Evolutionary conservation across 208 protist genomes (phyloP).

Genomic region (Leishmania tarentolae): DNA sequence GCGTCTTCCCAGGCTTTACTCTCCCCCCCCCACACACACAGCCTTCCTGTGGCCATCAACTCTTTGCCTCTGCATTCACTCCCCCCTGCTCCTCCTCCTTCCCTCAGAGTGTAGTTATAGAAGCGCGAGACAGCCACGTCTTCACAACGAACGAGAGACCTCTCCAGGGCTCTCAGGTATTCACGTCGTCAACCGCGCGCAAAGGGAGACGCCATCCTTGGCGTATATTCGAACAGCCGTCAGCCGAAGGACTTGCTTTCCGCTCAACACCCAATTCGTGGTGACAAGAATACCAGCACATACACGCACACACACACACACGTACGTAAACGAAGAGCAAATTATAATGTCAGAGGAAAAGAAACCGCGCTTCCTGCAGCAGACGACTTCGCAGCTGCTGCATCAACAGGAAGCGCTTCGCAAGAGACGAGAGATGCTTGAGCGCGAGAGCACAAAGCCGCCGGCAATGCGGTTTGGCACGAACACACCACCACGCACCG

Average conservation of each 20-base stretch:
- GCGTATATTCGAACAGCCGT: neutral
- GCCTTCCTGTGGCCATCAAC: neutral
- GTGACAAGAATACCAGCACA: neutral
- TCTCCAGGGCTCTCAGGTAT: neutral
- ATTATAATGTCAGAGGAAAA: slow-evolving; percentile 31
- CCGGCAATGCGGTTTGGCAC: slow-evolving; percentile 72
- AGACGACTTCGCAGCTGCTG: slow-evolving; percentile 75
- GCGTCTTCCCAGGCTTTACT: neutral
- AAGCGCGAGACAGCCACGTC: neutral
- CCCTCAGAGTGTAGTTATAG: neutral
- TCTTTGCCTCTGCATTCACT: neutral
- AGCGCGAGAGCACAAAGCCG: slow-evolving; percentile 44
- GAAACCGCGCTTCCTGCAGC: slow-evolving; percentile 50
- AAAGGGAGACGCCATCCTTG: neutral
- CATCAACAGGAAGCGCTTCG: slow-evolving; percentile 70
- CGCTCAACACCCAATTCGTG: neutral
- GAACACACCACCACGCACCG: slow-evolving; percentile 22
- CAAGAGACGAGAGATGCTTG: slow-evolving; percentile 53
- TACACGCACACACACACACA: neutral
- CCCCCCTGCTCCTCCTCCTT: neutral
- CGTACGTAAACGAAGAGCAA: neutral
- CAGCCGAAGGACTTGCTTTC: neutral
- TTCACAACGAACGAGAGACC: neutral
- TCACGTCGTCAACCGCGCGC: neutral
- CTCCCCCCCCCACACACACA: too few relatives aligned